phyloP scores from a whole-genome alignment of 352 stramenopile genomes.

The Pythium chondricola region DNA sequence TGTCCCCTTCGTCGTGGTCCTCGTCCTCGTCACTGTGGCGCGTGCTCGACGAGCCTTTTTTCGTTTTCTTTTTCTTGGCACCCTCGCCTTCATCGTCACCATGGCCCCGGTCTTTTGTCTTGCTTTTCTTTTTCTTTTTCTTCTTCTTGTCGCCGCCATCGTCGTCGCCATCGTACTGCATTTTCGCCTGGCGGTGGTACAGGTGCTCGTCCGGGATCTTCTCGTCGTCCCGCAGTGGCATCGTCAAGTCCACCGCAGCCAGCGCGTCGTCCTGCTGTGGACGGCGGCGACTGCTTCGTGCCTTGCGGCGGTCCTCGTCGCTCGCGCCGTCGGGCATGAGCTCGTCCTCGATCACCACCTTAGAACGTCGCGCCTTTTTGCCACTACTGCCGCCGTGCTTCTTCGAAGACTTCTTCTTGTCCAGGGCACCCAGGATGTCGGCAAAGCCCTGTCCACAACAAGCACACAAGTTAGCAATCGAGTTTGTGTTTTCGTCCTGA shows the following conservation, averaged over 20 bases:
- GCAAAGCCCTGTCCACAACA: constrained; percentile 44
- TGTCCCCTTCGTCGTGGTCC: constrained; percentile 32
- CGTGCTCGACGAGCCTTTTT: constrained; percentile 33
- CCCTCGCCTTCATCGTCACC: constrained; percentile 10
- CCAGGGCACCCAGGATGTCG: constrained; percentile 75
- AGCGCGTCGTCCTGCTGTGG: constrained; percentile 56
- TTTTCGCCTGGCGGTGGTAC: constrained; percentile 54
- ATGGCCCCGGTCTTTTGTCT: constrained; percentile 26
- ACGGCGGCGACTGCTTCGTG: constrained; percentile 7
- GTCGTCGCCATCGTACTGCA: constrained; percentile 16
- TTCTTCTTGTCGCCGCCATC: constrained; percentile 22
- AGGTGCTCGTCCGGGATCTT: constrained; percentile 78
- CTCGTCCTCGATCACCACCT: constrained; percentile 66
- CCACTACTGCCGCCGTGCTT: constrained; percentile 25
- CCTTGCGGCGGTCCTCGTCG: constrained; percentile 53
- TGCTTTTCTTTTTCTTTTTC: constrained; percentile 68
- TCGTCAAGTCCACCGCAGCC: constrained; percentile 67
- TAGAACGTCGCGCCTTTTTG: constrained; percentile 21
- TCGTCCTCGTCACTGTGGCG: constrained; percentile 21
- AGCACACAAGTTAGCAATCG: too few relatives aligned
- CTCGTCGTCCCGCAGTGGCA: constrained; percentile 69
- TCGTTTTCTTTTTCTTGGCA: constrained; percentile 23
- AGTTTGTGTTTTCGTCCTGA: too few relatives aligned
- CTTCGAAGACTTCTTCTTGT: constrained; percentile 41
- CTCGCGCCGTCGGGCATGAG: constrained; percentile 77